Evolutionary conservation across 2,329 filamentous ascomycete genomes (phyloP), one percentile per base, ranked within the genome.

Genomic region (Aspergillus candidus): DNA sequence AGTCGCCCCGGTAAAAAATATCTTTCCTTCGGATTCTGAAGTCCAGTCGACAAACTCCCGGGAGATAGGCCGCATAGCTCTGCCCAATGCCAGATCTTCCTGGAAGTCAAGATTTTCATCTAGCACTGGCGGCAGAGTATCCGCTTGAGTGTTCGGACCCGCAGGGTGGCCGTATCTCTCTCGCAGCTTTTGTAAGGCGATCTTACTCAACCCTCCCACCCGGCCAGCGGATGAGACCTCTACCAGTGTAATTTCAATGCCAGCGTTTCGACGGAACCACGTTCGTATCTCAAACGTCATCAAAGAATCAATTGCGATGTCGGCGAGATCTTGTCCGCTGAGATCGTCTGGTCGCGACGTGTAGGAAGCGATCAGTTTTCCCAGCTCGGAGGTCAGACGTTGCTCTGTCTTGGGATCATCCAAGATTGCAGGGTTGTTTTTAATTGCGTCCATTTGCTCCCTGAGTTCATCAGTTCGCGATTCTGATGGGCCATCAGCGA

Each of bases 231-330:
- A 48, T 1, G 50, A 48, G 13, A 83, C 70, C 80, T 86, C 65
- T 81, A 71, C 44, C 83, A 66, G 71, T 78, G 60, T 49, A 14
- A 63, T 47, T 5, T 63, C 58, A 6, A 62, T 42, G 0, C 45
- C 53, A 1, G 58, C 40, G 18, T 48, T 51, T 1, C 59, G 55
- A 4, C 51, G 51, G 31, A 58, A 46, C 54, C 58, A 61, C 30
- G 48, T 59, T 2, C 58, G 53, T 11, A 62, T 53, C 39, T 63
- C 61, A 36, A 63, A 53, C 1, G 58, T 55, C 49, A 58, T 55
- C 8, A 63, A 44, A 1, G 59, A 62, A 35, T 63, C 61, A 2
- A 59, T 53, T 10, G 42, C 34, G n/a, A 54, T 54, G 10, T 40
- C 41, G 1, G 53, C 43, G 6, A 60, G 35, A 2, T 62, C 58